These are phyloP conservation scores for Venturia pyrina DNA, from an alignment of 2,329 filamentous ascomycete species.

Conservation along the genomic window DNA sequence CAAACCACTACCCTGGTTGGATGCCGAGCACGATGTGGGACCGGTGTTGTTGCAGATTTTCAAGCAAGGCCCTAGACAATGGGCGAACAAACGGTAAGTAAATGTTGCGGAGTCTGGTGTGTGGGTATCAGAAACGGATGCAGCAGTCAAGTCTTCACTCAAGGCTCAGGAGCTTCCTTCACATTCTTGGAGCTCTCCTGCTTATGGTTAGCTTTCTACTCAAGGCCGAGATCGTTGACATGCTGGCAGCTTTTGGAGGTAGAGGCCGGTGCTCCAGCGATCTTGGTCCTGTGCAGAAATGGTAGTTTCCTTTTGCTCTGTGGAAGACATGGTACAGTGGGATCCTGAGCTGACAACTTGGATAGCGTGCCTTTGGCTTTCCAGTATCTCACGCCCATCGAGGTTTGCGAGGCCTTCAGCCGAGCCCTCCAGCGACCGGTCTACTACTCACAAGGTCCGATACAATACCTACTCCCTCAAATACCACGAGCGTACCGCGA, in stretches of 20 bases:
- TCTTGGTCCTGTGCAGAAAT: not conserved
- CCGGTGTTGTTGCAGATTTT: constrained; percentile 87
- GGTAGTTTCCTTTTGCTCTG: not conserved
- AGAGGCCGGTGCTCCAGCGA: not conserved
- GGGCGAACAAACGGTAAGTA: constrained; percentile 61
- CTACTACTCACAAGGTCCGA: constrained; percentile 65
- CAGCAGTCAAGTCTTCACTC: too few species aligned
- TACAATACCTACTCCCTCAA: constrained; percentile 67
- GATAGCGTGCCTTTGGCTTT: constrained; percentile 77
- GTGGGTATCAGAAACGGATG: too few species aligned
- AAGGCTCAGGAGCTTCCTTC: too few species aligned
- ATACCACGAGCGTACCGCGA: constrained; percentile 82
- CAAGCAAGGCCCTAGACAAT: constrained; percentile 81
- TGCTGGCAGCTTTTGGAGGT: not conserved
- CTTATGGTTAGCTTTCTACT: not conserved
- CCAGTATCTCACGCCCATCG: constrained; percentile 71
- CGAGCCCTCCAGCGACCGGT: constrained; percentile 70
- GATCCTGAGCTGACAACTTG: not conserved
- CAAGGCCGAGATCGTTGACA: not conserved
- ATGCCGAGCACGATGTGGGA: constrained; percentile 92
- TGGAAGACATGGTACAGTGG: not conserved
- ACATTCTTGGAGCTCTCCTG: too few species aligned
- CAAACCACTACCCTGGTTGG: constrained; percentile 84
- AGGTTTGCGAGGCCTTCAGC: constrained; percentile 74
- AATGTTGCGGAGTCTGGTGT: not conserved